phyloP scores from a whole-genome alignment of 495 filamentous ascomycete species.

The Tricharina praecox region DNA sequence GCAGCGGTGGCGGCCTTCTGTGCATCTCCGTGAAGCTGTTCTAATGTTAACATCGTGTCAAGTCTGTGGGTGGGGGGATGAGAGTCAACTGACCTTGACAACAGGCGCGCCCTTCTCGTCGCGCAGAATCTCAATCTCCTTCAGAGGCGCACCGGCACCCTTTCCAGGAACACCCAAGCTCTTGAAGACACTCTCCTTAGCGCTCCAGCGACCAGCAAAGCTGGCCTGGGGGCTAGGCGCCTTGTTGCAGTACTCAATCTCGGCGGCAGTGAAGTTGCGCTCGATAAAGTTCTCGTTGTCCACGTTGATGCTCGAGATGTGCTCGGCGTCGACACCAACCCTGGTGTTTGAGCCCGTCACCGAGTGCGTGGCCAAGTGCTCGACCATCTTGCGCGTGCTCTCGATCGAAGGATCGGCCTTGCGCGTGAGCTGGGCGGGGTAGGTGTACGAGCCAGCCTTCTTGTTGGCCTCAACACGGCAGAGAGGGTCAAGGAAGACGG shows the following conservation, averaged over 20 bases:
- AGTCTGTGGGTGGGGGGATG: not conserved
- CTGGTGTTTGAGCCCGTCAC: conserved; percentile 50
- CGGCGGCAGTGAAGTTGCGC: conserved; percentile 74
- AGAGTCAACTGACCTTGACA: conserved; percentile 62
- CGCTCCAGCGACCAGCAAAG: conserved; percentile 87
- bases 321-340: conserved; percentile 84
- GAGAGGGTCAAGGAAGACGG: conserved; percentile 88
- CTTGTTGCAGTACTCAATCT: conserved; percentile 71
- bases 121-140: conserved; percentile 80
- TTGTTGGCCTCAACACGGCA: conserved; percentile 71
- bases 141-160: conserved; percentile 75
- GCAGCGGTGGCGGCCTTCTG: conserved; percentile 61
- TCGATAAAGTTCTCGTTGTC: conserved; percentile 87
- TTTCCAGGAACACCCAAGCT: conserved; percentile 72
- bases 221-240: conserved; percentile 61
- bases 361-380: conserved; percentile 57
- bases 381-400: conserved; percentile 58
- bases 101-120: conserved; percentile 65
- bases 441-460: conserved; percentile 62
- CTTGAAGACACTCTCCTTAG: conserved; percentile 98
- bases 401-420: conserved; percentile 37
- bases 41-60: conserved; percentile 26
- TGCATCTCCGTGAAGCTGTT: conserved; percentile 69
- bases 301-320: conserved; percentile 66
- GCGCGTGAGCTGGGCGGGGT: conserved; percentile 46